Evolutionary conservation across 306 rosid genomes (phyloP).

Genomic region (Fagus crenata): DNA sequence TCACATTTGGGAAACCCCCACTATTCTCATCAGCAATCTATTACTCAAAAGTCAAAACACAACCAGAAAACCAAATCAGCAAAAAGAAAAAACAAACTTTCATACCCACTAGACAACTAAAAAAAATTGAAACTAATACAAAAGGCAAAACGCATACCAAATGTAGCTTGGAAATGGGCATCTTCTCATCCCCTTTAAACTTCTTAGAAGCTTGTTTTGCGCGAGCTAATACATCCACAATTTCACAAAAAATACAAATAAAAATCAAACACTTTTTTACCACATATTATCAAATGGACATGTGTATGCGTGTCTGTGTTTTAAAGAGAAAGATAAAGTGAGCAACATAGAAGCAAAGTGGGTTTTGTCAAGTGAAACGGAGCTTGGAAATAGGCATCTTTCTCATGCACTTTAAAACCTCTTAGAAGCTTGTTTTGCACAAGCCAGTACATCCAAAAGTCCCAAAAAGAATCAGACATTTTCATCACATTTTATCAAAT

Average conservation of each 20-base stretch:
- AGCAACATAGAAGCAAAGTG: not conserved
- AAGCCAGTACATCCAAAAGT: no score
- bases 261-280: slow-evolving; percentile 7
- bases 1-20: slow-evolving; percentile 72
- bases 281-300: not conserved
- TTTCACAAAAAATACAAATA: slow-evolving; percentile 21
- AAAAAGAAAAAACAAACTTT: slow-evolving; percentile 1
- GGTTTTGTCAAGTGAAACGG: no score
- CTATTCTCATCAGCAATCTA: slow-evolving; percentile 89
- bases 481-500: no score
- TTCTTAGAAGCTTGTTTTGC: slow-evolving; percentile 53
- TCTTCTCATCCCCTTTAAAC: slow-evolving; percentile 71
- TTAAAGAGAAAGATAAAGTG: not conserved
- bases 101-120: slow-evolving; percentile 2
- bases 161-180: slow-evolving; percentile 71
- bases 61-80: slow-evolving; percentile 15
- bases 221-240: slow-evolving; percentile 50
- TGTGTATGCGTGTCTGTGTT: no score
- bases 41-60: slow-evolving; percentile 22
- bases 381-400: no score
- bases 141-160: slow-evolving; percentile 49
- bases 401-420: no score
- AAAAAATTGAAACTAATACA: not conserved
- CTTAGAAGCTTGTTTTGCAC: no score
- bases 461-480: no score